Base-by-base conservation (phyloP, 805 yeast species). In the Brettanomyces sp. region DNA sequence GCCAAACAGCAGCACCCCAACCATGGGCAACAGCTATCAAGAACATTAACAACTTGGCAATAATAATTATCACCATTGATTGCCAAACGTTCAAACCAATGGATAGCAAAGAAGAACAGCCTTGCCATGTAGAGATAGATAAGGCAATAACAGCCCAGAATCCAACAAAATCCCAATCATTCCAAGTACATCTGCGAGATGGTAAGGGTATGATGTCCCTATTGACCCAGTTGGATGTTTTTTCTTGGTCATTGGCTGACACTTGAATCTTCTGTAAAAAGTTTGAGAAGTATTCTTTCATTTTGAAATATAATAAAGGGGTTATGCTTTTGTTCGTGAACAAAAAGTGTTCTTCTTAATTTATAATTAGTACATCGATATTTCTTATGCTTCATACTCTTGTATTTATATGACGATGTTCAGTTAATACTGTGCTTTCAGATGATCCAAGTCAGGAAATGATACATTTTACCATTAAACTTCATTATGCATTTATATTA, bases 1-100 rank as follows among this genome's bases (percentile, higher is more conserved):
- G 77, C 63, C 68, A 73, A 39, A 72, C 68, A 11, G 58, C 53
- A 32, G 79, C 80, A 1, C 73, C 74, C 45, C 60, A 64, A 24
- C 74, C 68, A 54, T 72, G 73, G 9, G 73, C 63, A 34, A 70
- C 48, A 5, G 78, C 70, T 45, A 67, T 63, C 7, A 60, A 24
- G 35, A 69, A 57, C 12, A 75, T 69, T 13, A 76, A 47, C 6
- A 68, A 53, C 55, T 74, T 75, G 39, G 75, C 77, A 5, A 76
- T 36, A 18, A 50, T 47, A 30, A 50, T 39, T 24, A 68, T 63
- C 9, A 73, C 71, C 47, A 52, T 47, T 5, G 51, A 40, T n/a
- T 52, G 48, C 4, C 45, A 40, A 21, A 42, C 52, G 25, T 43
- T 45, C 12, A 52, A 45, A 7, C 55, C 80, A 7, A 70, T 58